Base-by-base conservation (phyloP, 805 yeast species). In the Tetrapisispora iriomotensis region DNA sequence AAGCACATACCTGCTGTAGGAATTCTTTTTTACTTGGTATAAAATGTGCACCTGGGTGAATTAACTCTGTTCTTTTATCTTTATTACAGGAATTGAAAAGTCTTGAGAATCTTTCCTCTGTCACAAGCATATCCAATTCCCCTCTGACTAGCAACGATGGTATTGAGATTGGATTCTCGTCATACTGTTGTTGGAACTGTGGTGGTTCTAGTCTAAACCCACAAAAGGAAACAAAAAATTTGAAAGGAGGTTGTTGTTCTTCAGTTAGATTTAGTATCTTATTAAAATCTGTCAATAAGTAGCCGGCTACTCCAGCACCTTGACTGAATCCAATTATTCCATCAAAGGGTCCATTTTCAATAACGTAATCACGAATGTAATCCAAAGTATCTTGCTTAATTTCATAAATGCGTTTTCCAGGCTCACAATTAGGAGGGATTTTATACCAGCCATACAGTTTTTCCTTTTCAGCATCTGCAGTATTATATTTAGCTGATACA, bases 41-140 rank as follows among this genome's bases (percentile, higher is more conserved):
- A 54, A 80, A 90, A 56, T 90, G 98, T 1, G 96, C 96, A 37
- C 97, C 97, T 4, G 96, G 94, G 55, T 90, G 98, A 45, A 72
- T 79, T 41, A 87, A 49, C 33, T 70, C 33, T 0, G 65, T 67
- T 17, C 83, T 61, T 15, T 60, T 58, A 3, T 50, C 53, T 15
- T 61, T 66, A 24, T 61, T 63, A 45, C 73, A 73, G 14, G 67
- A 64, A 8, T 75, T 71, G 45, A 67, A 77, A n/a, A 90, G 65
- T 3, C 64, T 58, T 60, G 72, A 56, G 0, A 81, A 70, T 47
- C 94, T 68, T 31, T 75, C 79, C 36, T 81, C 87, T 1, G 78
- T 71, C 1, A 92, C 95, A 10, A 90, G 80, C 0, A 95, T 81
- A 51, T 92, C 98, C 22, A 86, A 62, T 44, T 90, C 90, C 18